Evolutionary conservation across 108 stramenopile genomes (phyloP).

Genomic region (Aurantiochytrium sp.): DNA sequence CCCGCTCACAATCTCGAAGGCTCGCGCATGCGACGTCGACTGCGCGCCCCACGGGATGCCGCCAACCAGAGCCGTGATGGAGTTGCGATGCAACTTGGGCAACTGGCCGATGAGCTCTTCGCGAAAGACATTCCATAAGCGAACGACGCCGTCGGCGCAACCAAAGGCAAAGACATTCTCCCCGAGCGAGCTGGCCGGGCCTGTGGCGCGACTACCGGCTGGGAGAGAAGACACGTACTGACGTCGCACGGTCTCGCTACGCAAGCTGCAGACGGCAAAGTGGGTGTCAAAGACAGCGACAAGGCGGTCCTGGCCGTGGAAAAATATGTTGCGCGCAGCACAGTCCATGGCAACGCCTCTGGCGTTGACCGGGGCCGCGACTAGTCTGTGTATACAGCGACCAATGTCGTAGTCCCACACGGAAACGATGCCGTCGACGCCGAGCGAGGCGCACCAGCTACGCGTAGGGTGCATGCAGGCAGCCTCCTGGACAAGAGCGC

Average conservation of each 20-base stretch:
- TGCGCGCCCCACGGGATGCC: not conserved
- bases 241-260: not conserved
- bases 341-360: not conserved
- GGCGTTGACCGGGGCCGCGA: not conserved
- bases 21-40: not conserved
- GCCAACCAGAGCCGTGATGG: not conserved
- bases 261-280: not conserved
- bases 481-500: not conserved
- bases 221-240: not conserved
- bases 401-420: not conserved
- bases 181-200: not conserved
- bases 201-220: not conserved
- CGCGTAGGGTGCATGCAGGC: not conserved
- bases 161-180: not conserved
- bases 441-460: not conserved
- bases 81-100: not conserved
- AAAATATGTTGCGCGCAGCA: not conserved
- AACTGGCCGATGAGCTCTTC: not conserved
- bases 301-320: not conserved
- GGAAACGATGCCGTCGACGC: not conserved
- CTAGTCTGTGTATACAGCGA: not conserved
- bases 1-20: not conserved
- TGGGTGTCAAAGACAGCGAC: not conserved
- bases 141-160: not conserved
- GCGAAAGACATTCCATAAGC: not conserved